A percentile compares a stretch with the other conserved stretches of the same genome.
These are phyloP conservation scores for Backusella sp. DNA, from an alignment of 192 early-diverging fungal species.

Conservation along the genomic window DNA sequence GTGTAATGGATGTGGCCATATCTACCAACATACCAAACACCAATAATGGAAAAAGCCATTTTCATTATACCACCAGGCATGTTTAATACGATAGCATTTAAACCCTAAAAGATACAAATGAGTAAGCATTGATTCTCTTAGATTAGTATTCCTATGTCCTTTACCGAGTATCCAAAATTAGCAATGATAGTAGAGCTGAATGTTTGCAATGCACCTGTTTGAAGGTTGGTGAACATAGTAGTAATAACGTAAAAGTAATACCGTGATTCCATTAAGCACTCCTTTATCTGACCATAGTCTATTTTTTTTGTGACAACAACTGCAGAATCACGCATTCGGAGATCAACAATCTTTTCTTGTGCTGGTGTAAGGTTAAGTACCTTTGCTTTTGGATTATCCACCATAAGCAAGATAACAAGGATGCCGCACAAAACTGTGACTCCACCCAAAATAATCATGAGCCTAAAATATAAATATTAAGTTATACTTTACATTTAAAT, in stretches of 20 bases:
- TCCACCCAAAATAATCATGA: conserved; percentile 28
- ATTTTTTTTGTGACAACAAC: conserved; percentile 2
- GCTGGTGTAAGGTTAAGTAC: conserved; percentile 17
- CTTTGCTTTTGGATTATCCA: conserved; percentile 27
- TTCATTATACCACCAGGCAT: conserved; percentile 24
- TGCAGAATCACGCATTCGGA: conserved; percentile 22
- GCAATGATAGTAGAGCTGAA: conserved; percentile 15
- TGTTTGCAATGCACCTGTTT: conserved; percentile 25
- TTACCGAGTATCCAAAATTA: conserved; percentile 26
- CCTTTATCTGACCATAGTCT: conserved; percentile 25
- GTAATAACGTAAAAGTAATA: conserved; percentile 7
- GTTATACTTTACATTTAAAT: background rate
- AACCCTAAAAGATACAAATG: conserved; percentile 2
- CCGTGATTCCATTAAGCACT: conserved; percentile 16
- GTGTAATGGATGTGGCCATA: conserved; percentile 1
- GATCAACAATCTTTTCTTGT: conserved; percentile 21
- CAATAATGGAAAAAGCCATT: background rate
- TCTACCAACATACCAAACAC: background rate
- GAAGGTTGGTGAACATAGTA: conserved; percentile 15
- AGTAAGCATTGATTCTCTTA: background rate
- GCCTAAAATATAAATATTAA: conserved; percentile 6
- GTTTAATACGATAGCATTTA: conserved; percentile 19
- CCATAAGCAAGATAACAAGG: conserved; percentile 20
- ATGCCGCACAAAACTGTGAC: conserved; percentile 13
- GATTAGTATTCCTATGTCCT: background rate